These are phyloP conservation scores for Beauveria brongniartii DNA, from an alignment of 2,329 filamentous ascomycete species.

Conservation along the genomic window DNA sequence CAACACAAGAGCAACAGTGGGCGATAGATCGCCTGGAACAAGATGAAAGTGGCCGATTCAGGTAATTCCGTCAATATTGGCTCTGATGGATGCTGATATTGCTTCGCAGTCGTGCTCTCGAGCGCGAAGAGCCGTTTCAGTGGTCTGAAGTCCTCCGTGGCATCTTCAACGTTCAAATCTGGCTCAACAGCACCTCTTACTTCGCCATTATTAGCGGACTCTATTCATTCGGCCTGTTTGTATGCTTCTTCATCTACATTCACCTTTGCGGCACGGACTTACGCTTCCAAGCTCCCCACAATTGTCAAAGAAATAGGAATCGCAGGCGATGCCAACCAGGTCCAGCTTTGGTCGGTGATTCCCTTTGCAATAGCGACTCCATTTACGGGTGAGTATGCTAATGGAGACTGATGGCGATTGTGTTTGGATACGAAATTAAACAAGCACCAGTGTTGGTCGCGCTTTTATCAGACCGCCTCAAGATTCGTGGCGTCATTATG, in stretches of 20 bases:
- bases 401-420: no score
- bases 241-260: constrained; percentile 22
- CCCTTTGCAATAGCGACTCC: constrained; percentile 54
- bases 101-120: constrained; percentile 16
- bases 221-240: constrained; percentile 58
- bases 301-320: constrained; percentile 52
- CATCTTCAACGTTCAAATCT: constrained; percentile 50
- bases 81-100: neutral
- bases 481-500: constrained; percentile 53
- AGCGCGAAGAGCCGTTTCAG: constrained; percentile 39
- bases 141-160: constrained; percentile 58
- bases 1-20: constrained; percentile 40
- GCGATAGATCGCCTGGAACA: constrained; percentile 37
- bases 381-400: constrained; percentile 35
- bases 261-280: neutral
- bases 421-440: no score
- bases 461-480: constrained; percentile 51
- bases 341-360: constrained; percentile 56
- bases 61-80: constrained; percentile 17
- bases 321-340: constrained; percentile 45
- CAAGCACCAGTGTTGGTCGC: constrained; percentile 36
- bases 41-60: constrained; percentile 27
- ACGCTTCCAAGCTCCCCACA: constrained; percentile 43
- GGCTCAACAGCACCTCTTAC: constrained; percentile 55
- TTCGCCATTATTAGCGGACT: constrained; percentile 50